These are phyloP conservation scores for Arthroderma uncinatum DNA, from an alignment of 2,329 filamentous ascomycete species.

Conservation along the genomic window DNA sequence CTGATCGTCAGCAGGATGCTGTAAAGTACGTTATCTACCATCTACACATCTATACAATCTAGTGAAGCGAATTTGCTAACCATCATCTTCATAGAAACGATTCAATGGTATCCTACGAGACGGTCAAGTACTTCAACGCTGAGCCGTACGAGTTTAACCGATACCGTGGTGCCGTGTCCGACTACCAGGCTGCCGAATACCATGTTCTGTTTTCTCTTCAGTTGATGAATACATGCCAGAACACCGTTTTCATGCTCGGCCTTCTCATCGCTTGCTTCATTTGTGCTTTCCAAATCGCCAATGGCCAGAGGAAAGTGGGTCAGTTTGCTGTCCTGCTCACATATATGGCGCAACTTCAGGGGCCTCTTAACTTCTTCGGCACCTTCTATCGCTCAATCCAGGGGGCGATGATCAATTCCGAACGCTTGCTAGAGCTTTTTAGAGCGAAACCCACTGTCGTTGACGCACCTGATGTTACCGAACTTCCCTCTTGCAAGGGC, in stretches of 20 bases:
- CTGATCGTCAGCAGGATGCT: constrained; percentile 86
- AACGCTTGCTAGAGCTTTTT: constrained; percentile 89
- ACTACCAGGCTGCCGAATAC: constrained; percentile 64
- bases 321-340: constrained; percentile 63
- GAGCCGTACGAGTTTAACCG: constrained; percentile 67
- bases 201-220: constrained; percentile 66
- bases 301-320: constrained; percentile 53
- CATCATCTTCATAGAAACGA: constrained; percentile 55
- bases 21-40: constrained; percentile 64
- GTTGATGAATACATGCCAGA: constrained; percentile 70
- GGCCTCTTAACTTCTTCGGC: constrained; percentile 76
- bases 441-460: constrained; percentile 89
- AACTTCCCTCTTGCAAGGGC: constrained; percentile 59
- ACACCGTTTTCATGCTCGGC: constrained; percentile 67
- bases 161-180: constrained; percentile 58
- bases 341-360: constrained; percentile 69
- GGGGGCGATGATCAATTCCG: constrained; percentile 92
- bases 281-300: constrained; percentile 64
- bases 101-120: constrained; percentile 97
- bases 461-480: constrained; percentile 56
- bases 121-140: constrained; percentile 82
- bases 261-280: constrained; percentile 61
- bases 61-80: constrained; percentile 3
- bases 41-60: neutral
- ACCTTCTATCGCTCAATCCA: constrained; percentile 95